A percentile compares a stretch with the other conserved stretches of the same genome.
Evolutionary conservation across 129 eudicot species (phyloP).

Genomic region (Saussurea involucrata): DNA sequence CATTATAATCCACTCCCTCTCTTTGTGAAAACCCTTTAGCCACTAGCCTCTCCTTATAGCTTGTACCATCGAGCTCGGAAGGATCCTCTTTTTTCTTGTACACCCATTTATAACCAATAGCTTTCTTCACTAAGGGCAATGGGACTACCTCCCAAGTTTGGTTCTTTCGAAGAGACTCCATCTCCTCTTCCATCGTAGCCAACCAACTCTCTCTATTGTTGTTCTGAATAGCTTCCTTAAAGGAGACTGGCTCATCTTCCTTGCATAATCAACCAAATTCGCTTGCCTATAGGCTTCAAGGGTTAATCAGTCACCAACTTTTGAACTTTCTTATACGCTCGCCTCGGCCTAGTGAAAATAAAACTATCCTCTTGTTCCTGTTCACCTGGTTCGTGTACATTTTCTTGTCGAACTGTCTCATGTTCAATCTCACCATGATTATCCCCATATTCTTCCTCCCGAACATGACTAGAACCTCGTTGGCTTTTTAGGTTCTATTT

Average conservation of each 20-base stretch:
- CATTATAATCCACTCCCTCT: not conserved
- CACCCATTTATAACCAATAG: not conserved
- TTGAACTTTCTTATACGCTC: not conserved
- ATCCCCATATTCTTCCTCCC: not conserved
- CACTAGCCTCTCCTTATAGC: not conserved
- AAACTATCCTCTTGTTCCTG: not conserved
- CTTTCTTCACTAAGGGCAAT: not conserved
- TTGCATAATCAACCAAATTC: not conserved
- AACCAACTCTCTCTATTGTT: not conserved
- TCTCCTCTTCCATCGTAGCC: not conserved
- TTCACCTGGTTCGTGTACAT: not conserved
- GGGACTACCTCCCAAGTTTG: not conserved
- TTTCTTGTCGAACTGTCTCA: not conserved
- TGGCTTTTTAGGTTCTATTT: not conserved
- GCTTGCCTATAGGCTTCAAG: not conserved
- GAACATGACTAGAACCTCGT: not conserved
- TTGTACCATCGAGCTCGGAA: not conserved
- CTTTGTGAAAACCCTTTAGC: not conserved
- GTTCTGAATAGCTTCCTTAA: not conserved
- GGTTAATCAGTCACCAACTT: not conserved
- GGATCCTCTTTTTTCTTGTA: not conserved
- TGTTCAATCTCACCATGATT: not conserved
- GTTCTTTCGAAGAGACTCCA: not conserved
- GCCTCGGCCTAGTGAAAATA: not conserved
- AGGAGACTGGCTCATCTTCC: not conserved